A percentile compares a stretch with the other conserved stretches of the same genome.
These are phyloP conservation scores for Acmispon strigosus DNA, from an alignment of 306 rosid species.

Conservation along the genomic window DNA sequence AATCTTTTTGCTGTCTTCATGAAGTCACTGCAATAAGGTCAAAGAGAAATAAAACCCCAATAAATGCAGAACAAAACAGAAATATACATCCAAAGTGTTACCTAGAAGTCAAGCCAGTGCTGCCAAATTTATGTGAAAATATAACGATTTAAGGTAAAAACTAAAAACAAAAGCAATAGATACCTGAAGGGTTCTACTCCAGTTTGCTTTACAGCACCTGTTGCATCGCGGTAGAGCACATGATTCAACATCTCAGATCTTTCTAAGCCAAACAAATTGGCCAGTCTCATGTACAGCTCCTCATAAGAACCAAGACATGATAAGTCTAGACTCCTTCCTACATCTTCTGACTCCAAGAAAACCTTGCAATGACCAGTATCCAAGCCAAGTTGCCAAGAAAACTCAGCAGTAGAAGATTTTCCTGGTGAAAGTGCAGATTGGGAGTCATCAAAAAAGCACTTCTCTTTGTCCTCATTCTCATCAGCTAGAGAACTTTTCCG, in stretches of 20 bases:
- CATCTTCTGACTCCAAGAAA: constrained; percentile 86
- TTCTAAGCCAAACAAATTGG: constrained; percentile 76
- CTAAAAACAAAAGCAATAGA: not conserved
- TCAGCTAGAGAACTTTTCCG: constrained; percentile 23
- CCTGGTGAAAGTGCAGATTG: constrained; percentile 37
- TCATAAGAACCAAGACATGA: constrained; percentile 63
- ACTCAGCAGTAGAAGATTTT: constrained; percentile 41
- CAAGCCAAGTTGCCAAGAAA: constrained; percentile 57
- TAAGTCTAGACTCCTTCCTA: constrained; percentile 81
- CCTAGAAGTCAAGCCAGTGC: not conserved
- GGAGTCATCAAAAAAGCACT: constrained; percentile 37
- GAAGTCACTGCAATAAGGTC: constrained; percentile 60
- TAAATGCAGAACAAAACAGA: not conserved
- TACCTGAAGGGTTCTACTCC: constrained; percentile 96
- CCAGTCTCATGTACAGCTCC: constrained; percentile 61
- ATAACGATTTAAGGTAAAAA: not conserved
- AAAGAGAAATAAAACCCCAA: not conserved
- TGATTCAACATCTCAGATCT: constrained; percentile 50
- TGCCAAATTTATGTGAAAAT: not conserved
- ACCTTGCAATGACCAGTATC: constrained; percentile 91
- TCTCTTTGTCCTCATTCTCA: constrained; percentile 37
- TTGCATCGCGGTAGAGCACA: constrained; percentile 65
- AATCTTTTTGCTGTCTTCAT: constrained; percentile 73
- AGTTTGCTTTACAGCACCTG: constrained; percentile 58
- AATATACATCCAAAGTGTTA: not conserved